A percentile compares a stretch with the other conserved stretches of the same genome.
Conservation (phyloP, 192 early-diverging fungal species). For the Coemansia sp. region DNA sequence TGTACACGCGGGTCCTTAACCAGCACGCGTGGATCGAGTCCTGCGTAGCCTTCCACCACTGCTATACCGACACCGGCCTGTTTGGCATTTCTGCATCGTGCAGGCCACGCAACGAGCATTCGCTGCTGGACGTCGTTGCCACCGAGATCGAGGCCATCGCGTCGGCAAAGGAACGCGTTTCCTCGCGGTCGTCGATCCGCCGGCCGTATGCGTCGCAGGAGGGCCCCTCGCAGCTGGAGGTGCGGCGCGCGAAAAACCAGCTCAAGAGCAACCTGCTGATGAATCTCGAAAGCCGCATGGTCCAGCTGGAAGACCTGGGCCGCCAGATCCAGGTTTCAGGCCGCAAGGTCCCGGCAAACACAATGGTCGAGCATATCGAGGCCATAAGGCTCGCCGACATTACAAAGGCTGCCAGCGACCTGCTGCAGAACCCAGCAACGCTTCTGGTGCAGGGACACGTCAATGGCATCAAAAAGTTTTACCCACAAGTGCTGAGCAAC, state of each 20-base stretch:
- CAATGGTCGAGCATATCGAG: slow-evolving; percentile 81
- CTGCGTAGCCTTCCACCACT: slow-evolving; percentile 89
- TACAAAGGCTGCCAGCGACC: slow-evolving; percentile 68
- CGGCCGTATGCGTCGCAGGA: slow-evolving; percentile 39
- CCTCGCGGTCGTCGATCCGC: slow-evolving; percentile 29
- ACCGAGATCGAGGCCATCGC: slow-evolving; percentile 78
- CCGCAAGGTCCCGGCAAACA: slow-evolving; percentile 66
- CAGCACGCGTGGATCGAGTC: slow-evolving; percentile 93
- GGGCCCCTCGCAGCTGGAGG: slow-evolving; percentile 55
- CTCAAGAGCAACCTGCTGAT: slow-evolving; percentile 89
- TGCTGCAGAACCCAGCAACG: slow-evolving; percentile 60
- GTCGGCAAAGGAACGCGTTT: slow-evolving; percentile 4
- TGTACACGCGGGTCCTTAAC: slow-evolving; percentile 94
- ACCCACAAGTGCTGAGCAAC: slow-evolving; percentile 34
- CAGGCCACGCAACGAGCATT: slow-evolving; percentile 68
- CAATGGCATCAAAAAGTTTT: slow-evolving; percentile 28
- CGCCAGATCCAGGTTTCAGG: slow-evolving; percentile 77
- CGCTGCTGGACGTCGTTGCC: slow-evolving; percentile 76
- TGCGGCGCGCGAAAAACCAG: slow-evolving; percentile 92
- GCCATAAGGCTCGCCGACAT: slow-evolving; percentile 72
- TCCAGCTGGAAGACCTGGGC: slow-evolving; percentile 93
- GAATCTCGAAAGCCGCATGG: slow-evolving; percentile 88
- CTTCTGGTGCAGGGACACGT: slow-evolving; percentile 66
- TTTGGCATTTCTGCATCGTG: slow-evolving; percentile 92
- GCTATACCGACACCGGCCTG: slow-evolving; percentile 84